Conservation (phyloP, 495 filamentous ascomycete species). For the Penicillium canariense region DNA sequence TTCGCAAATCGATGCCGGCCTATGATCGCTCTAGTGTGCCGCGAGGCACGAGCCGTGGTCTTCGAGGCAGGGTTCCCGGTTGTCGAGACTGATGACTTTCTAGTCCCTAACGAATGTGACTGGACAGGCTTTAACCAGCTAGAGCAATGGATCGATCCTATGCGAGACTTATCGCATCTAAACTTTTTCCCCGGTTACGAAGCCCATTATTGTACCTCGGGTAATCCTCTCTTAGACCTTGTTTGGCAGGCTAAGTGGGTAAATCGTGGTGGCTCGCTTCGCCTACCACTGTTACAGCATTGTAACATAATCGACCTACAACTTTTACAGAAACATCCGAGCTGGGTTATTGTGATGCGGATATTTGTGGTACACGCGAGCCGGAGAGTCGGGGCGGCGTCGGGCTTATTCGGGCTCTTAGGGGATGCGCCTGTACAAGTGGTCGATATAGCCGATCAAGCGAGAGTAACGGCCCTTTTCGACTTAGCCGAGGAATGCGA, state of each 20-base stretch:
- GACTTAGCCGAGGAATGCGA: background rate
- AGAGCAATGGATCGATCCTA: background rate
- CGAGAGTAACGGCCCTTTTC: background rate
- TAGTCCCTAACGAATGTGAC: background rate
- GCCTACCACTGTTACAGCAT: background rate
- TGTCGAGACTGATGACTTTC: background rate
- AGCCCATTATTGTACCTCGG: background rate
- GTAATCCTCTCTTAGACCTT: background rate
- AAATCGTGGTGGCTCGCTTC: background rate
- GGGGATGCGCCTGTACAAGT: slow-evolving; percentile 1
- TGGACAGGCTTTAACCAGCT: background rate
- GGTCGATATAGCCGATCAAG: background rate
- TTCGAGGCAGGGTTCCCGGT: background rate
- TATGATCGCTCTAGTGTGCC: background rate
- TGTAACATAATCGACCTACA: background rate
- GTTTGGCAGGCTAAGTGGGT: background rate
- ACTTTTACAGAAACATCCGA: background rate
- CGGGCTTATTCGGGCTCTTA: too few relatives aligned
- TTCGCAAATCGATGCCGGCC: background rate
- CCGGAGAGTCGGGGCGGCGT: background rate
- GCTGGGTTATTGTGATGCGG: too few relatives aligned
- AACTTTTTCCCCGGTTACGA: background rate
- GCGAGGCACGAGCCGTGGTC: background rate
- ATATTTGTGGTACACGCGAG: too few relatives aligned
- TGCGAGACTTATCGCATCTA: background rate